phyloP scores from a whole-genome alignment of 352 stramenopile species.

The Thalassiosira hispida region DNA sequence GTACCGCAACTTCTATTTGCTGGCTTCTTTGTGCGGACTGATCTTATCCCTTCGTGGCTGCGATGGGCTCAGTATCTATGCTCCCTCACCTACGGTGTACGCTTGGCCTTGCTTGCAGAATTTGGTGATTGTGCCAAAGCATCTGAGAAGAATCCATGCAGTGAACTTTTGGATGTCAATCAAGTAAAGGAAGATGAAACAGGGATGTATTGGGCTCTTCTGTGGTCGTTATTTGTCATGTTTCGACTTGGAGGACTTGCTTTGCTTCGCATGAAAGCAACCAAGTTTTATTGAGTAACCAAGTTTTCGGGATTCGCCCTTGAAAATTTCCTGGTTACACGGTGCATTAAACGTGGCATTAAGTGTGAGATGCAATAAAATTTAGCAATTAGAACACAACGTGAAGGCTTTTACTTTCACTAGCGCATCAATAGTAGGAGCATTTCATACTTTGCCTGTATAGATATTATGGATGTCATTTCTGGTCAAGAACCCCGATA shows the following conservation, averaged over 20 bases:
- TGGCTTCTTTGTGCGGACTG: slow-evolving; percentile 70
- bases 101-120: slow-evolving; percentile 49
- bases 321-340: too few relatives aligned
- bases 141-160: slow-evolving; percentile 24
- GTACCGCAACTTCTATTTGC: slow-evolving; percentile 86
- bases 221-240: slow-evolving; percentile 62
- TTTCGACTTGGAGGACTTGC: slow-evolving; percentile 60
- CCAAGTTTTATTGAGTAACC: slow-evolving; percentile 4
- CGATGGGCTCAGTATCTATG: slow-evolving; percentile 84
- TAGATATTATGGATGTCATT: too few relatives aligned
- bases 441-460: too few relatives aligned
- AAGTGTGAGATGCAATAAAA: too few relatives aligned
- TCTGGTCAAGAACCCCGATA: too few relatives aligned
- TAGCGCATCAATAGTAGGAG: too few relatives aligned
- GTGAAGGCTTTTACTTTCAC: too few relatives aligned
- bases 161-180: slow-evolving; percentile 42
- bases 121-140: slow-evolving; percentile 51
- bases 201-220: slow-evolving; percentile 61
- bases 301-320: too few relatives aligned
- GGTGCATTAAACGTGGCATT: too few relatives aligned
- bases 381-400: too few relatives aligned
- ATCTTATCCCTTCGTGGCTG: slow-evolving; percentile 63
- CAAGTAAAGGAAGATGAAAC: slow-evolving; percentile 39
- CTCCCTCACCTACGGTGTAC: slow-evolving; percentile 70
- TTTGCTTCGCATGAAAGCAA: slow-evolving; percentile 69